Evolutionary conservation across 768 basidiomycete species (phyloP).

Genomic region (Mycena rebaudengoi): DNA sequence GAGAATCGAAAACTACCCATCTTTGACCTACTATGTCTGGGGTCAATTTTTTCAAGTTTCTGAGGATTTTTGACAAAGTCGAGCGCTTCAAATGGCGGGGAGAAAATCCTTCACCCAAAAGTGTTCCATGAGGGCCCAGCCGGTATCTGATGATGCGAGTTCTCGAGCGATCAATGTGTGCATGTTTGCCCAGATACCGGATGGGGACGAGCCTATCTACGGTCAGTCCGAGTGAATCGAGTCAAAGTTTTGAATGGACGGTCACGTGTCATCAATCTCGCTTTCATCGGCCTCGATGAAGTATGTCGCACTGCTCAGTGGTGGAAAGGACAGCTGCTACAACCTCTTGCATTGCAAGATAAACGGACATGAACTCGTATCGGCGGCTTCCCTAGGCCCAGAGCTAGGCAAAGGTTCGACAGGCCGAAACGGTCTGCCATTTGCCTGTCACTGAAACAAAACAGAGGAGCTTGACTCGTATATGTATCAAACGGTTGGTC

Average conservation of each 20-base stretch:
- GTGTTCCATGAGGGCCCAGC: too few relatives aligned
- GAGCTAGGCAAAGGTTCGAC: conserved; percentile 82
- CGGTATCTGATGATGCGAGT: too few relatives aligned
- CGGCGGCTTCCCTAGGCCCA: conserved; percentile 89
- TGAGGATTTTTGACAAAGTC: too few relatives aligned
- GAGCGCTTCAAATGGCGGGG: too few relatives aligned
- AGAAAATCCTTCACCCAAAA: too few relatives aligned
- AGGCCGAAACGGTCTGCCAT: conserved; percentile 18
- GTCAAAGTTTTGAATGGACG: conserved; percentile 36
- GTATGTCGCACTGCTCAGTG: conserved; percentile 93
- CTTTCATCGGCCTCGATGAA: conserved; percentile 69
- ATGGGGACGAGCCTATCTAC: too few relatives aligned
- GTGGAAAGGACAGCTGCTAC: conserved; percentile 98
- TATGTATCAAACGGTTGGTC: conserved; percentile 98
- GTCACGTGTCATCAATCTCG: conserved; percentile 13
- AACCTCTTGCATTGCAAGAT: conserved; percentile 88
- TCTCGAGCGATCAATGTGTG: not conserved
- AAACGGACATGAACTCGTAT: conserved; percentile 88
- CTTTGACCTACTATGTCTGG: too few relatives aligned
- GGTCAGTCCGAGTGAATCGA: too few relatives aligned
- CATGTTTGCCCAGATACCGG: too few relatives aligned
- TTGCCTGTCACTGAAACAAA: conserved; percentile 31
- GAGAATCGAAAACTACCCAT: too few relatives aligned
- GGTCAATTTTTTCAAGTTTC: too few relatives aligned
- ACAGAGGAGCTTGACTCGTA: conserved; percentile 98